Percentiles rank a stretch among this genome's conserved stretches.
Conservation (phyloP, 2,329 filamentous ascomycete genomes). For the Penicillium crustosum region DNA sequence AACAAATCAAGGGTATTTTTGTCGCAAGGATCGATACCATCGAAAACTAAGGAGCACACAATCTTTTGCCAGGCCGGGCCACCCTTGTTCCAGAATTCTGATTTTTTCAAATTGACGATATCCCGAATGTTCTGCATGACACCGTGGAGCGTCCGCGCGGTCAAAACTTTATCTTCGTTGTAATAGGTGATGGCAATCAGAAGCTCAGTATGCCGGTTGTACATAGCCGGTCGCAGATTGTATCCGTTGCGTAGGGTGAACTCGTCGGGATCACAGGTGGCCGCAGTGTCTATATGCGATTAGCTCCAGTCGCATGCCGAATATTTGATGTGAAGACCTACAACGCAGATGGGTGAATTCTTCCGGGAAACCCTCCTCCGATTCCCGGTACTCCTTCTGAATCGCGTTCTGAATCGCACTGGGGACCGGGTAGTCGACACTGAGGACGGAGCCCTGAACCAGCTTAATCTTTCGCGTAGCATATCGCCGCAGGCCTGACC, state of each 20-base stretch:
- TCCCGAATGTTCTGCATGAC: constrained; percentile 98
- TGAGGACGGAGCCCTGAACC: constrained; percentile 91
- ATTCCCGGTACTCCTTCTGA: constrained; percentile 81
- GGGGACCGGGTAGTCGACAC: constrained; percentile 94
- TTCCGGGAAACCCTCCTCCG: constrained; percentile 79
- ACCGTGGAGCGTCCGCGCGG: constrained; percentile 87
- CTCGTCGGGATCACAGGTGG: constrained; percentile 95
- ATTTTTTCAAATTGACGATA: constrained; percentile 97
- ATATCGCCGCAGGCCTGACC: constrained; percentile 71
- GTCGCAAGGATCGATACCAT: constrained; percentile 95
- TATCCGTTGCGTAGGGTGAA: constrained; percentile 99
- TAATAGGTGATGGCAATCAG: constrained; percentile 98
- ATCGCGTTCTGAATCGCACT: constrained; percentile 97
- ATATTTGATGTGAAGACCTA: constrained; percentile 37
- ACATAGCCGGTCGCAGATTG: constrained; percentile 95
- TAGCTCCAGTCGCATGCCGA: background rate
- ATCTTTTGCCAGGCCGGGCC: constrained; percentile 99
- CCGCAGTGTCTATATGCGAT: constrained; percentile 69
- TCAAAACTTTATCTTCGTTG: constrained; percentile 96
- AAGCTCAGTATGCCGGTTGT: constrained; percentile 95
- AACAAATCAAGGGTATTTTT: constrained; percentile 90
- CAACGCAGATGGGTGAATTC: constrained; percentile 97
- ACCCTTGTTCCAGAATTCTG: constrained; percentile 98
- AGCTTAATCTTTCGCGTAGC: constrained; percentile 97
- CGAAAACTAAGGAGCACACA: constrained; percentile 90